Conservation (phyloP, 1,284 basidiomycete genomes). For the Trichosporon sp. region DNA sequence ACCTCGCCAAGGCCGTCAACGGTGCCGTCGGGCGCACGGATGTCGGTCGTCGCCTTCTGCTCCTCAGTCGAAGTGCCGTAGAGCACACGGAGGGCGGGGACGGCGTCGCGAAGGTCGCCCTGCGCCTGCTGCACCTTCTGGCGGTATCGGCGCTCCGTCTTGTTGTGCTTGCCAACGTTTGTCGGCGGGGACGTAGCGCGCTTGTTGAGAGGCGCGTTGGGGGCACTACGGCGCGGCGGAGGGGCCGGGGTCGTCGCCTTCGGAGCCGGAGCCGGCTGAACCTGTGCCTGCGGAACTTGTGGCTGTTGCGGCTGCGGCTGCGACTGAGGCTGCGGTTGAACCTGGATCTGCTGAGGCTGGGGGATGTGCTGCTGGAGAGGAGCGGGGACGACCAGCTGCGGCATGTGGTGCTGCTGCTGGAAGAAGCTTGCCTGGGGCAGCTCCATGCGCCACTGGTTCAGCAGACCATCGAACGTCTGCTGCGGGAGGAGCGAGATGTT, state of each 20-base stretch:
- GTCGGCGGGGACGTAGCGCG: slow-evolving; percentile 6
- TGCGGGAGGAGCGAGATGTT: neutral
- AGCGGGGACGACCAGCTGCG: neutral
- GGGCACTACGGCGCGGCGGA: slow-evolving; percentile 19
- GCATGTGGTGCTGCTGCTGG: neutral
- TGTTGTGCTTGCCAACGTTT: slow-evolving; percentile 47
- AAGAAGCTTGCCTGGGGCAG: slow-evolving; percentile 5
- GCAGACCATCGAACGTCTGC: slow-evolving; percentile 17
- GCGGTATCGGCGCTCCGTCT: slow-evolving; percentile 47
- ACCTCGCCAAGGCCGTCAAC: slow-evolving; percentile 47
- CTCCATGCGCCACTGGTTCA: slow-evolving; percentile 21
- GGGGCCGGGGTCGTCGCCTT: slow-evolving; percentile 5
- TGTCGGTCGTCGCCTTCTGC: slow-evolving; percentile 40
- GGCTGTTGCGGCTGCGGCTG: neutral
- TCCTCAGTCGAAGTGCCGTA: slow-evolving; percentile 46
- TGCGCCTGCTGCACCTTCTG: slow-evolving; percentile 48
- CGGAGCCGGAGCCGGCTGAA: neutral
- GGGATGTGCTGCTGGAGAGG: neutral
- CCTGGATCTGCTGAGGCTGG: slow-evolving; percentile 4
- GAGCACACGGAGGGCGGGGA: slow-evolving; percentile 44
- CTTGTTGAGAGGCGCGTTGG: slow-evolving; percentile 21
- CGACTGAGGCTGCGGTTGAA: neutral
- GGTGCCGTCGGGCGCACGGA: slow-evolving; percentile 38
- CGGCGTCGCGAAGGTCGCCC: slow-evolving; percentile 45
- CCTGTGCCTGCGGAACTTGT: neutral